A percentile compares a stretch with the other conserved stretches of the same genome.
phyloP scores from a whole-genome alignment of 768 basidiomycete species.

The Psilocybe azurescens region DNA sequence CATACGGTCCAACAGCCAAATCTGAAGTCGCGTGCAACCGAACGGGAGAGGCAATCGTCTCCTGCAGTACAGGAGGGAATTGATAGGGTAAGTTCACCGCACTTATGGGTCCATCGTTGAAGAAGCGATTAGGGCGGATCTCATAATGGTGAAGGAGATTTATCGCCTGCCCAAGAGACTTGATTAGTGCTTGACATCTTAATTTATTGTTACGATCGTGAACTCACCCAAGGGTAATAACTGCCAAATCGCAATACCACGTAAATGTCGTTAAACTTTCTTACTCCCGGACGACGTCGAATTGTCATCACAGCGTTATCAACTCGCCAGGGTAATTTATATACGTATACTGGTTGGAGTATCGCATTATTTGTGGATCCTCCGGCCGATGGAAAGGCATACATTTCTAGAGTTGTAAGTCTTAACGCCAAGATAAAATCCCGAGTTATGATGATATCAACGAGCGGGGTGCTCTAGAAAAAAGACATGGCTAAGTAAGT shows the following conservation, averaged over 20 bases:
- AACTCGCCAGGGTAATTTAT: slow-evolving; percentile 62
- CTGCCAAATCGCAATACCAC: slow-evolving; percentile 65
- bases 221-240: slow-evolving; percentile 58
- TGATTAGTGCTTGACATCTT: background rate
- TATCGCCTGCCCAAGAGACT: slow-evolving; percentile 46
- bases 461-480: slow-evolving; percentile 15
- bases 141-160: slow-evolving; percentile 71
- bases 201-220: background rate
- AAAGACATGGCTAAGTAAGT: background rate
- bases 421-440: slow-evolving; percentile 53
- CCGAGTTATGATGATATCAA: slow-evolving; percentile 47
- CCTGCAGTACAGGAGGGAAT: slow-evolving; percentile 38
- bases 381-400: slow-evolving; percentile 33
- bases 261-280: slow-evolving; percentile 41
- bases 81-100: slow-evolving; percentile 50
- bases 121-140: slow-evolving; percentile 49
- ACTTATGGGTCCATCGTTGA: slow-evolving; percentile 30
- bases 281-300: slow-evolving; percentile 22
- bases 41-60: slow-evolving; percentile 58
- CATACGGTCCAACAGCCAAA: slow-evolving; percentile 59
- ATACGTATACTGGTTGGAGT: slow-evolving; percentile 48
- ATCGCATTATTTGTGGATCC: slow-evolving; percentile 20
- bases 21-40: slow-evolving; percentile 60
- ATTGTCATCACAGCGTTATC: slow-evolving; percentile 51
- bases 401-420: slow-evolving; percentile 45